These are phyloP conservation scores for Tolypocladium tropicale DNA, from an alignment of 2,329 filamentous ascomycete genomes.

Conservation along the genomic window DNA sequence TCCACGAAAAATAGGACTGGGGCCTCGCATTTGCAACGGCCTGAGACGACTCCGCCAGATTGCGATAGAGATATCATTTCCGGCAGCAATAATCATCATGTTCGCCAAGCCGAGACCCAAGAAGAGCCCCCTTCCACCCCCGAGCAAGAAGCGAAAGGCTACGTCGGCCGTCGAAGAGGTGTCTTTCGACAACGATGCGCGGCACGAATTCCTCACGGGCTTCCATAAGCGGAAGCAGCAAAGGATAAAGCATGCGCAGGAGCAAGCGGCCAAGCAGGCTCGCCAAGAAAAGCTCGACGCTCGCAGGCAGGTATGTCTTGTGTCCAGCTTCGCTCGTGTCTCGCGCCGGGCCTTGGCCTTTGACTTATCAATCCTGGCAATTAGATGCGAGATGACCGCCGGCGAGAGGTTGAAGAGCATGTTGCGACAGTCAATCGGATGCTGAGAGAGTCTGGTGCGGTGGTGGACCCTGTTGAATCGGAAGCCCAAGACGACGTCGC, in stretches of 20 bases:
- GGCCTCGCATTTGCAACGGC: not conserved
- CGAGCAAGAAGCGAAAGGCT: conserved; percentile 57
- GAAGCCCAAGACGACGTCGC: conserved; percentile 29
- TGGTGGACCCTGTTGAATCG: conserved; percentile 27
- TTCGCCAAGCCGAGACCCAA: conserved; percentile 51
- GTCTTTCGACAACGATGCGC: conserved; percentile 68
- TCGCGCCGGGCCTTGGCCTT: too few species aligned
- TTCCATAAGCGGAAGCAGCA: conserved; percentile 94
- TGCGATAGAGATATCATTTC: not conserved
- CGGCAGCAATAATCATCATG: conserved; percentile 14
- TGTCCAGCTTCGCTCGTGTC: not conserved
- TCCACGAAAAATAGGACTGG: not conserved
- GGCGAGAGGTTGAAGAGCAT: conserved; percentile 71
- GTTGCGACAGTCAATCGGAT: conserved; percentile 65
- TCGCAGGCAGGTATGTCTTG: conserved; percentile 59
- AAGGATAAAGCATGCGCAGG: conserved; percentile 75
- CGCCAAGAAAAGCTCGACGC: conserved; percentile 65
- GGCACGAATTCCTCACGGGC: conserved; percentile 82
- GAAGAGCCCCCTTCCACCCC: conserved; percentile 45
- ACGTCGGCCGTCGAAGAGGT: conserved; percentile 62
- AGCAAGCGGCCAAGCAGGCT: conserved; percentile 65
- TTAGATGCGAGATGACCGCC: conserved; percentile 75
- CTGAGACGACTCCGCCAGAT: not conserved
- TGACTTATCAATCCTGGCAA: not conserved
- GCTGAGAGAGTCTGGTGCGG: conserved; percentile 47